These are phyloP conservation scores for Plasmodium ovale DNA, from an alignment of 169 alveolate genomes.

Conservation along the genomic window DNA sequence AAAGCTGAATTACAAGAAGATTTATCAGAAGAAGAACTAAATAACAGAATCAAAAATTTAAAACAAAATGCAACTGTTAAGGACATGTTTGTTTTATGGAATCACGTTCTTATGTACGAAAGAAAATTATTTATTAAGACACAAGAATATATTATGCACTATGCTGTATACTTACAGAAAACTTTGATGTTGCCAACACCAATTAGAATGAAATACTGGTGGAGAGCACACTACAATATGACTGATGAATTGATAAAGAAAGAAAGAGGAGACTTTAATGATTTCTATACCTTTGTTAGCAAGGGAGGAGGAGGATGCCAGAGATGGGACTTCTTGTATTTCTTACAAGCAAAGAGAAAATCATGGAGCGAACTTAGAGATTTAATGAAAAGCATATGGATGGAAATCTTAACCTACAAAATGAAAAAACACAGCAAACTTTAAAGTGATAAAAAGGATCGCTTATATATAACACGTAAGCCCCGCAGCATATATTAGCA, in stretches of 20 bases:
- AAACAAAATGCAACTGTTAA: background rate
- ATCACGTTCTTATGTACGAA: conserved; percentile 16
- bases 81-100: conserved; percentile 20
- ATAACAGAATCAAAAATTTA: background rate
- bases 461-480: too few species aligned
- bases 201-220: conserved; percentile 39
- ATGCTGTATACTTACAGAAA: conserved; percentile 27
- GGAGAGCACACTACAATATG: conserved; percentile 44
- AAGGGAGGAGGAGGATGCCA: conserved; percentile 34
- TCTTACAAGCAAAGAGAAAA: conserved; percentile 18
- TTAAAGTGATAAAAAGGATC: too few species aligned
- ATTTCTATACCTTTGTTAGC: conserved; percentile 4
- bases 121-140: conserved; percentile 20
- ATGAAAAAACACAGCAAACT: conserved; percentile 52
- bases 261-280: conserved; percentile 23
- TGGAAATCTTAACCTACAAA: conserved; percentile 49
- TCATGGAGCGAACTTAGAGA: conserved; percentile 17
- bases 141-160: conserved; percentile 45
- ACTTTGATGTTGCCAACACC: conserved; percentile 3
- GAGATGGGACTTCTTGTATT: conserved; percentile 9
- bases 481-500: too few species aligned
- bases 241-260: conserved; percentile 24
- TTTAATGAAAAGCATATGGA: conserved; percentile 21
- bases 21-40: too few species aligned
- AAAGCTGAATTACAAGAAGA: too few species aligned